Percentiles rank a stretch among this genome's conserved stretches.
These are phyloP conservation scores for Pseudohyphozyma bogoriensis DNA, from an alignment of 768 basidiomycete genomes.

Conservation along the genomic window DNA sequence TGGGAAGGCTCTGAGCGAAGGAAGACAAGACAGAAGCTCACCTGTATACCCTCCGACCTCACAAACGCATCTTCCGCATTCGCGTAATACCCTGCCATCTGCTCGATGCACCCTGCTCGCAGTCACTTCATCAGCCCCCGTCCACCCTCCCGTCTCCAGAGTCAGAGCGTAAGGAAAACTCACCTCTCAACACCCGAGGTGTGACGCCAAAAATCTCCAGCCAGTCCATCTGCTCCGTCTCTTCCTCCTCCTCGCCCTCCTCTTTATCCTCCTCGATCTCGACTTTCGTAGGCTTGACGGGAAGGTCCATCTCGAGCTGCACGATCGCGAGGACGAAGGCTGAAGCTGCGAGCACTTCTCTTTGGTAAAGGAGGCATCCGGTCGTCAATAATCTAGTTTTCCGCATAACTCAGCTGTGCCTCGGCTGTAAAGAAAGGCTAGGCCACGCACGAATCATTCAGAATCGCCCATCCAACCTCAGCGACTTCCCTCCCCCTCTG, in stretches of 20 bases:
- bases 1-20: no score
- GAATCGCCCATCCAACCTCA: not conserved
- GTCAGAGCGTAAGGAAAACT: no score
- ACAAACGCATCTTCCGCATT: no score
- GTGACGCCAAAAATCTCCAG: not conserved
- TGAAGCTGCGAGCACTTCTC: not conserved
- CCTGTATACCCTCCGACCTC: no score
- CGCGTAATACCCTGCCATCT: no score
- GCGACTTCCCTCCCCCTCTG: not conserved
- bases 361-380: not conserved
- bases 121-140: no score
- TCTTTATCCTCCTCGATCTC: not conserved
- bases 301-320: not conserved
- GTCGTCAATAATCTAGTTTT: not conserved
- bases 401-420: not conserved
- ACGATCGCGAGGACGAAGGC: not conserved
- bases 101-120: no score
- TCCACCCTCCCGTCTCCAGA: no score
- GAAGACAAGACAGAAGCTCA: no score
- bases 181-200: not conserved
- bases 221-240: not conserved
- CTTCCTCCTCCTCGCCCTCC: not conserved
- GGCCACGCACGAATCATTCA: not conserved
- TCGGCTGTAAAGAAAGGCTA: not conserved
- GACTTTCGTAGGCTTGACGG: not conserved